Conservation (phyloP, 139 green algal species). For the Closterium sp. region DNA sequence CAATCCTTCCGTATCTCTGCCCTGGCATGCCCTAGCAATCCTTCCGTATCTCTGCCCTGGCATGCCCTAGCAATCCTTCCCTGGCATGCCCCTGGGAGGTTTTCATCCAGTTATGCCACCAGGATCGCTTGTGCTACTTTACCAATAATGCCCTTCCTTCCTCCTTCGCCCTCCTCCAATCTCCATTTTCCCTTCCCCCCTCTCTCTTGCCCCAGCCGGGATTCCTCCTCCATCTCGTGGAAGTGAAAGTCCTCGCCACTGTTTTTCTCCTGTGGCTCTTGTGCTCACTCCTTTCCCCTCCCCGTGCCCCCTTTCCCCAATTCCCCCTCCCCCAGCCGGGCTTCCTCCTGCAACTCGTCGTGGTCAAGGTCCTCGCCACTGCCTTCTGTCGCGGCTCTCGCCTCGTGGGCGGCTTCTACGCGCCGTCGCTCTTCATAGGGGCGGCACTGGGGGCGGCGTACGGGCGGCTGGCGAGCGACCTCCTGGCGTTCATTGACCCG, state of each 20-base stretch:
- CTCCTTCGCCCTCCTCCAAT: not conserved
- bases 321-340: not conserved
- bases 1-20: no score
- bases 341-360: constrained; percentile 73
- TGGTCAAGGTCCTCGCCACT: constrained; percentile 85
- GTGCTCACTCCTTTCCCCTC: constrained; percentile 30
- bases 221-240: not conserved
- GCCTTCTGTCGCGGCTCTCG: constrained; percentile 73
- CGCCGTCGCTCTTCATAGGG: constrained; percentile 92
- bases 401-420: constrained; percentile 89
- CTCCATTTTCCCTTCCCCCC: not conserved
- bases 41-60: no score
- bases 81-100: no score
- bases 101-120: no score
- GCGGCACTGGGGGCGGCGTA: constrained; percentile 56
- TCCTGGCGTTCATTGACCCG: constrained; percentile 13
- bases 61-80: no score
- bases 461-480: constrained; percentile 10
- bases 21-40: no score
- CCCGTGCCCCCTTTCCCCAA: not conserved
- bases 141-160: no score
- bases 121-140: no score
- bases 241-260: not conserved
- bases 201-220: not conserved
- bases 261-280: constrained; percentile 70